Evolutionary conservation across 2,329 filamentous ascomycete species (phyloP).

Genomic region (Scolecobasidium constrictum): DNA sequence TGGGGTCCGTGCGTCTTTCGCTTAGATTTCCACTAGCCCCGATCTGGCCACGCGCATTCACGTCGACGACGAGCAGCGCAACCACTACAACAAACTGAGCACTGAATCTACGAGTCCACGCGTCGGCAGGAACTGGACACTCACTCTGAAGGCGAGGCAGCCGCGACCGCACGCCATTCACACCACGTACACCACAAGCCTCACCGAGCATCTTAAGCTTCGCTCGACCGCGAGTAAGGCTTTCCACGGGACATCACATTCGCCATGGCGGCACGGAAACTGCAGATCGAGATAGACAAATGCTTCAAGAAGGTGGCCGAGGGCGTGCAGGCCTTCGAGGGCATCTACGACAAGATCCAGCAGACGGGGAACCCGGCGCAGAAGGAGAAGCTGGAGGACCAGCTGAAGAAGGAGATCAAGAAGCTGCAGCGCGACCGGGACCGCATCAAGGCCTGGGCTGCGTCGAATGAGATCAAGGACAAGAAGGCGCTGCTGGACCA

Average conservation of each 20-base stretch:
- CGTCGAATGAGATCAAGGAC: conserved; percentile 98
- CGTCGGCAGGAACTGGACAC: no score
- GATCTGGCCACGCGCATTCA: no score
- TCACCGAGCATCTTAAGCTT: not conserved
- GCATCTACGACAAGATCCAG: conserved; percentile 96
- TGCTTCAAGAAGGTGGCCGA: conserved; percentile 98
- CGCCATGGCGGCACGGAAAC: conserved; percentile 90
- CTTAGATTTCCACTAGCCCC: no score
- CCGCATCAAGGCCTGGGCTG: conserved; percentile 99
- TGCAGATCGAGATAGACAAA: conserved; percentile 97
- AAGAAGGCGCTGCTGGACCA: conserved; percentile 92
- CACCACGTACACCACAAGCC: no score
- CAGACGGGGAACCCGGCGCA: conserved; percentile 85
- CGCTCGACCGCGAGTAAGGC: no score
- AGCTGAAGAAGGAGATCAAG: conserved; percentile 98
- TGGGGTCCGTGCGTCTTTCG: no score
- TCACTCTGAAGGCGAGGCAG: no score
- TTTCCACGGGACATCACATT: no score
- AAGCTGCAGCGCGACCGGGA: conserved; percentile 95
- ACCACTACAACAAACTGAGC: no score
- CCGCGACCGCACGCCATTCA: no score
- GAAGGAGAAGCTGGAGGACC: conserved; percentile 97
- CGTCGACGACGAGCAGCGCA: no score
- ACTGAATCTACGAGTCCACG: no score
- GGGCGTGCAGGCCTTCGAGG: conserved; percentile 84